These are phyloP conservation scores for Cyamopsis tetragonoloba DNA, from an alignment of 306 rosid genomes.

Conservation along the genomic window DNA sequence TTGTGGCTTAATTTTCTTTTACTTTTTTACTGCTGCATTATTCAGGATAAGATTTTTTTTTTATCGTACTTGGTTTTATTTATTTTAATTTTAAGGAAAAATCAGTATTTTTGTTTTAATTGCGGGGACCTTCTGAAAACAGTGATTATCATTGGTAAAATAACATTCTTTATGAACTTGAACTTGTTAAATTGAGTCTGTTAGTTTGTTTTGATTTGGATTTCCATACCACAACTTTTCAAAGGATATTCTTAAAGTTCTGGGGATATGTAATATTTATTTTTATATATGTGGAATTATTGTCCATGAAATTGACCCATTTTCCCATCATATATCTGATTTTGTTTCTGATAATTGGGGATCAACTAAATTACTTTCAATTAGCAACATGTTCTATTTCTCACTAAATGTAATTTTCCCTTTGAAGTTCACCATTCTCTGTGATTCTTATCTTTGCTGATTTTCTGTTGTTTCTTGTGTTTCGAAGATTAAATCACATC, in stretches of 20 bases:
- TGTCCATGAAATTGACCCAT: neutral
- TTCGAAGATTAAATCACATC: neutral
- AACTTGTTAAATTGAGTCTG: neutral
- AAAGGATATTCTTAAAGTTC: neutral
- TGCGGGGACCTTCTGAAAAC: too few species aligned
- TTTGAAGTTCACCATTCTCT: neutral
- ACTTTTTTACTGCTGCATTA: too few species aligned
- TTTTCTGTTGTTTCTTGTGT: neutral
- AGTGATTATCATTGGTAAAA: too few species aligned
- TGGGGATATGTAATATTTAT: neutral
- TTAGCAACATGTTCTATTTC: neutral
- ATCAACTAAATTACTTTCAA: neutral
- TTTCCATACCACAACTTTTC: conserved; percentile 1
- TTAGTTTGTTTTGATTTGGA: neutral
- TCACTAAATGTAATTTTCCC: neutral
- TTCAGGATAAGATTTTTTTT: too few species aligned
- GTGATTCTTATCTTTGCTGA: neutral
- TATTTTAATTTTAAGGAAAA: too few species aligned
- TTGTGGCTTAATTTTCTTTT: too few species aligned
- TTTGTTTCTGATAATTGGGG: neutral
- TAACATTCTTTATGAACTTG: neutral
- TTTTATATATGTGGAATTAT: neutral
- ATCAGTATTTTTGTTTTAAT: too few species aligned
- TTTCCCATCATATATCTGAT: neutral
- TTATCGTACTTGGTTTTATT: too few species aligned